Base-by-base conservation (phyloP, 805 yeast genomes). In the Candida nanaspora region DNA sequence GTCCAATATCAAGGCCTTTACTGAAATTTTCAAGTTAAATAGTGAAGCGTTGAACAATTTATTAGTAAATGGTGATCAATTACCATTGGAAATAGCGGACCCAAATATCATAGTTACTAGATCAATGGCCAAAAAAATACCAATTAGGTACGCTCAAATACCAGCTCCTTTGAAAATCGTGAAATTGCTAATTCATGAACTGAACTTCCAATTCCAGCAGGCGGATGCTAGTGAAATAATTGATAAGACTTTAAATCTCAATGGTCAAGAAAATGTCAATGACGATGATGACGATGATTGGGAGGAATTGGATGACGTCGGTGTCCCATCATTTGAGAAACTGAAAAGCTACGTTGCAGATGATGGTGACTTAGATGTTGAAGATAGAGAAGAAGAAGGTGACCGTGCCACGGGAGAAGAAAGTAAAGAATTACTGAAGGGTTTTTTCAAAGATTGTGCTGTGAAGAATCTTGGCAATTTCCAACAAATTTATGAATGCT, bases 21-120 rank as follows among this genome's bases (percentile, higher is more conserved):
- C 78, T 26, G 75, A 75, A 41, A 64, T 93, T 1, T 87, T 70
- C 51, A 65, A 74, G 23, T 61, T 82, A n/a, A 64, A 71, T 16
- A 86, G 82, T 44, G 54, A 64, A 2, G 61, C 79, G 9, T 56
- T 88, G 2, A 67, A 68, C 25, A 44, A 54, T 1, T 55, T 86
- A 3, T 44, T 62, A 4, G 95, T 89, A 0, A 74, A 87, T 47
- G 97, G 95, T n/a, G 87, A 87, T 45, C 62, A 80, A 27, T 62
- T 83, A 23, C 80, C 84, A 3, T 72, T 78, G 51, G 62, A 66
- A 35, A 63, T 67, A 6, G 52, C 57, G 1, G 68, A 69, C 14
- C 71, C 74, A 0, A 83, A 78, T 41, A 50, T 76, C n/a, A 88
- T 91, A 28, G 65, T 86, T 4, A 91, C 98, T 0, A 74, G 98